phyloP scores from a whole-genome alignment of 805 yeast genomes.

The Candida peoriensis region DNA sequence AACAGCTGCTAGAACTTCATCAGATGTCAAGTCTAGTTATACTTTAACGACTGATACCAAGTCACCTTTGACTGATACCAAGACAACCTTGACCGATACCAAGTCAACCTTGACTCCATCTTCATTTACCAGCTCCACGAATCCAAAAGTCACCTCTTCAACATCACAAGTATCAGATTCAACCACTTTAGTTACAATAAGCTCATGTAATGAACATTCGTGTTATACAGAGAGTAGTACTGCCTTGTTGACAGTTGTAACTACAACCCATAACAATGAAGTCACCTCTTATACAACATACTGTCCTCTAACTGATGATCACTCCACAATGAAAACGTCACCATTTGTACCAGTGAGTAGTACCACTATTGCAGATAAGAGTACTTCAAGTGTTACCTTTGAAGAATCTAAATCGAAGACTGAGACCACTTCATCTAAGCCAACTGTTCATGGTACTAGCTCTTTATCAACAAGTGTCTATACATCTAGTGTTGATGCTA shows the following conservation, averaged over 20 bases:
- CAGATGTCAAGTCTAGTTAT: too few relatives aligned
- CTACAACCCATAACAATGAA: slow-evolving; percentile 27
- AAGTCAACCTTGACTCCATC: background rate
- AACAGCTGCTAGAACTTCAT: background rate
- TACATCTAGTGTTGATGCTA: slow-evolving; percentile 2
- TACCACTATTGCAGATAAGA: background rate
- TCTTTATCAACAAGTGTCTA: too few relatives aligned
- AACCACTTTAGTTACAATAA: slow-evolving; percentile 25
- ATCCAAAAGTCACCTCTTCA: background rate
- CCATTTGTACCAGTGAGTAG: background rate
- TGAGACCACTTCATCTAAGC: slow-evolving; percentile 4
- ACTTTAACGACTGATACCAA: too few relatives aligned
- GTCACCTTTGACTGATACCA: too few relatives aligned
- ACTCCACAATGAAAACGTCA: background rate
- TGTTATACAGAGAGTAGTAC: slow-evolving; percentile 29
- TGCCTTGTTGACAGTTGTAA: slow-evolving; percentile 30
- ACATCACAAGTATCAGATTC: too few relatives aligned
- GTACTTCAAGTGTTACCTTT: background rate
- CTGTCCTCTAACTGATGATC: slow-evolving; percentile 8
- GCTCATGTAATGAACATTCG: slow-evolving; percentile 29
- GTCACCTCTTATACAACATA: slow-evolving; percentile 11
- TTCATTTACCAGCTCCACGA: background rate
- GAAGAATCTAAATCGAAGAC: background rate
- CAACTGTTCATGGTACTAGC: too few relatives aligned
- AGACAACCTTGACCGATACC: too few relatives aligned